Percentiles rank a stretch among this genome's conserved stretches.
Evolutionary conservation across 345 rosid species (phyloP).

Genomic region (Alliaria petiolata): DNA sequence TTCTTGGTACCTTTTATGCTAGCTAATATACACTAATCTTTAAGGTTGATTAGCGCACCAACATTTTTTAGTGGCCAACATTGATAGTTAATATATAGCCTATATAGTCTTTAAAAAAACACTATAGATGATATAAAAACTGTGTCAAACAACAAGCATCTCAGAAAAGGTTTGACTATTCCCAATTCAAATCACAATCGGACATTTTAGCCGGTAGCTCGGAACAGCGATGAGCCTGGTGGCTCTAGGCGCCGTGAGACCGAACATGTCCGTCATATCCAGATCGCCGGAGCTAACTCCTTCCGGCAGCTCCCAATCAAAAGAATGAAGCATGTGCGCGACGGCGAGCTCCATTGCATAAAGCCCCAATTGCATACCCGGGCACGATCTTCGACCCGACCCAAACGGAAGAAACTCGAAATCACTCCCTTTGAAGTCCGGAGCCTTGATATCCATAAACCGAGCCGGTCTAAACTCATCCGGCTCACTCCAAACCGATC

Average conservation of each 20-base stretch:
- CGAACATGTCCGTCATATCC: slow-evolving; percentile 67
- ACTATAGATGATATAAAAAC: not conserved
- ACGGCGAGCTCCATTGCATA: slow-evolving; percentile 61
- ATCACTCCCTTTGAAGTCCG: slow-evolving; percentile 53
- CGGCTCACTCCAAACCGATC: slow-evolving; percentile 58
- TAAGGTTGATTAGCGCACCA: not conserved
- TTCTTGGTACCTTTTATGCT: not conserved
- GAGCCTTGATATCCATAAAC: slow-evolving; percentile 44
- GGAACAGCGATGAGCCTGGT: slow-evolving; percentile 58
- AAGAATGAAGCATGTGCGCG: slow-evolving; percentile 66
- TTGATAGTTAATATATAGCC: not conserved
- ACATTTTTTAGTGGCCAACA: not conserved
- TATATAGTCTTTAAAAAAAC: not conserved
- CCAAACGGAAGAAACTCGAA: slow-evolving; percentile 76
- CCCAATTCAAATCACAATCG: slow-evolving; percentile 10
- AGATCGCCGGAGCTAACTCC: slow-evolving; percentile 56
- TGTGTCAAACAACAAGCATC: not conserved
- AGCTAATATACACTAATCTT: not conserved
- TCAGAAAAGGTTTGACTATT: not conserved
- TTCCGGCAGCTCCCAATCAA: slow-evolving; percentile 64
- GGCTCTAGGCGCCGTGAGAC: slow-evolving; percentile 76
- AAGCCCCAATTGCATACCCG: slow-evolving; percentile 78
- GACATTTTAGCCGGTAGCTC: slow-evolving; percentile 43
- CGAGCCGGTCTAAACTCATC: slow-evolving; percentile 50
- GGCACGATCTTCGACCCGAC: slow-evolving; percentile 81